phyloP scores from a whole-genome alignment of 371 early-diverging fungal species.

The Mucor lusitanicus region DNA sequence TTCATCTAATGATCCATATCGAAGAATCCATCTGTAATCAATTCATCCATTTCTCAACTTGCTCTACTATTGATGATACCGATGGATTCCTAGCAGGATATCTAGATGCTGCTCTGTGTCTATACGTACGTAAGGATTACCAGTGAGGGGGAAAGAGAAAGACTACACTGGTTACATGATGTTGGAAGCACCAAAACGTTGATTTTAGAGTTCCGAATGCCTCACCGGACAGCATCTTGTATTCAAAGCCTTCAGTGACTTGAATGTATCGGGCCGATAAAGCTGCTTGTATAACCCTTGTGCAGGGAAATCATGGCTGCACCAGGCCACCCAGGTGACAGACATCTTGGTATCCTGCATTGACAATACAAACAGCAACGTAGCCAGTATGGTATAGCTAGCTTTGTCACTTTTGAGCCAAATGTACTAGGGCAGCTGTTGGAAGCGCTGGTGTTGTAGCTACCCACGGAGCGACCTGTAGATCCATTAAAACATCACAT shows the following conservation, averaged over 20 bases:
- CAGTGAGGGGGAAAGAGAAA: slow-evolving; percentile 35
- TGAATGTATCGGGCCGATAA: neutral
- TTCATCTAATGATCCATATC: neutral
- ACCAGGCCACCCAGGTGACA: neutral
- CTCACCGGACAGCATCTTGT: neutral
- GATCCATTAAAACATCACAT: too few species aligned
- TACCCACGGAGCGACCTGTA: neutral
- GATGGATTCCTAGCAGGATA: slow-evolving; percentile 4
- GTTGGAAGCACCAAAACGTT: slow-evolving; percentile 28
- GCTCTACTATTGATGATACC: neutral
- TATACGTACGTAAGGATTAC: slow-evolving; percentile 34
- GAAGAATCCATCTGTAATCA: neutral
- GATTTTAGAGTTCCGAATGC: slow-evolving; percentile 8
- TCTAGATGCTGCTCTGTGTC: slow-evolving; percentile 1
- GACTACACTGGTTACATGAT: slow-evolving; percentile 16
- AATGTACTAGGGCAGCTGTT: too few species aligned
- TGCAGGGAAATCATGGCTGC: neutral
- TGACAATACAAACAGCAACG: too few species aligned
- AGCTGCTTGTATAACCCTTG: neutral
- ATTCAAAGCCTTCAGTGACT: neutral
- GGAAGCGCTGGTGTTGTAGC: too few species aligned
- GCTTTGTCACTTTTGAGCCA: too few species aligned
- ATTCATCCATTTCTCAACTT: slow-evolving; percentile 2
- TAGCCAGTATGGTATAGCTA: too few species aligned
- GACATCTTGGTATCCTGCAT: neutral